phyloP scores from a whole-genome alignment of 139 green algal species.

The Asterochloris erici region DNA sequence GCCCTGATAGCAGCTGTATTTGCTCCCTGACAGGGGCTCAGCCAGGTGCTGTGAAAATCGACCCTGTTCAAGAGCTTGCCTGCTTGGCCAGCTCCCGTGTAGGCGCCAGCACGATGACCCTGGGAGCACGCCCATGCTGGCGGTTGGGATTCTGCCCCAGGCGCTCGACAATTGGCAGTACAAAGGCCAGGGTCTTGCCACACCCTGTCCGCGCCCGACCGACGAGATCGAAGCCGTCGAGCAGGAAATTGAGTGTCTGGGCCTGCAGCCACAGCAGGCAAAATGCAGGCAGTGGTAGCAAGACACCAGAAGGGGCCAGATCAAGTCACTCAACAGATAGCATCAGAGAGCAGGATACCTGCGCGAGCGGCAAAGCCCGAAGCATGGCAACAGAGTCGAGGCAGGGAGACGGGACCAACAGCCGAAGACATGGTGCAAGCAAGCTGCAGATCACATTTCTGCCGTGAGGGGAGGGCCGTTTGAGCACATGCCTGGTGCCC shows the following conservation, averaged over 20 bases:
- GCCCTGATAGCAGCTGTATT: no score
- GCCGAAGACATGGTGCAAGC: no score
- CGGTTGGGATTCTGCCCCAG: conserved; percentile 39
- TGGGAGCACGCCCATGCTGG: conserved; percentile 49
- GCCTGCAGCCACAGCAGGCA: conserved; percentile 24
- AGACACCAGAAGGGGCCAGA: background rate
- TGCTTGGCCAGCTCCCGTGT: conserved; percentile 98
- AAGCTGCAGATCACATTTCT: no score
- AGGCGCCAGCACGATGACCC: conserved; percentile 88
- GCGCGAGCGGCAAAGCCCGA: no score
- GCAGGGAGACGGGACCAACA: no score
- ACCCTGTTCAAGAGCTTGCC: conserved; percentile 32
- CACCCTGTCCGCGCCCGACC: conserved; percentile 89
- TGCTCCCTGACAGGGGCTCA: no score
- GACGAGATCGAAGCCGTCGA: conserved; percentile 88
- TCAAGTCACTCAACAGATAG: background rate
- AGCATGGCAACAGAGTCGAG: no score
- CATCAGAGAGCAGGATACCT: background rate
- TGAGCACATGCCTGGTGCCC: no score
- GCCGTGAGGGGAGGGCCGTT: no score
- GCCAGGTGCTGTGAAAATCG: no score
- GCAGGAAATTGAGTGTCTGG: conserved; percentile 64
- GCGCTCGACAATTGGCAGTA: conserved; percentile 91
- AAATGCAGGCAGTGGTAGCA: background rate
- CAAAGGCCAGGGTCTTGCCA: conserved; percentile 98